Base-by-base conservation (phyloP, 441 rosid genomes). In the Pelargonium myrrhifolium region DNA sequence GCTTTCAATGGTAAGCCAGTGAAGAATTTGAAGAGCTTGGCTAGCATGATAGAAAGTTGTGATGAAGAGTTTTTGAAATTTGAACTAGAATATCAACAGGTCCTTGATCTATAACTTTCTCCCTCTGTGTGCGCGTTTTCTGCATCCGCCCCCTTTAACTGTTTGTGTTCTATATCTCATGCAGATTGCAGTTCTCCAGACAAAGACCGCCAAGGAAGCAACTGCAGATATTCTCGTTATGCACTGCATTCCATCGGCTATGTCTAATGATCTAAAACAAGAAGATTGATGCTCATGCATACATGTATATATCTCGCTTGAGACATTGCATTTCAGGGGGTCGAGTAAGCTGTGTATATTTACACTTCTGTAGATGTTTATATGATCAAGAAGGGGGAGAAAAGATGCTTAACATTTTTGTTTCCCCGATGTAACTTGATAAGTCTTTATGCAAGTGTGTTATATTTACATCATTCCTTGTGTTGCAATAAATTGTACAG, bases 21-120 rank as follows among this genome's bases (percentile, higher is more conserved):
- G 77, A 82, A 80, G 74, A 94, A 94, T 79, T 81, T 94, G 78
- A 91, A 86, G 84, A 83, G 82, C 78, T 81, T 94, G 73, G 96
- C 84, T 11, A 74, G 69, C 64, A 84, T 94, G 97, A 97, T 91
- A 21, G 94, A 88, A 74, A 85, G 80, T 59, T 91, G 96, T 73
- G 76, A 79, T 15, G 94, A 87, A 31, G 92, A 94, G 76, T 89
- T 78, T 74, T 74, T 94, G 80, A 83, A 79, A 77, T 94, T 94
- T 67, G 91, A 87, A 61, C 82, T 94, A 3, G 97, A 94, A 78
- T 87, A 87, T 67, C 84, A 89, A 28, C 99, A 89, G 93, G 97
- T 43, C 4, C 1, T 12, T 9, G n/a, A n/a, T 91, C 17, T 35
- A 60, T 67, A 73, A 18, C 77, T 47, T 10, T 43, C 62, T 43